Evolutionary conservation across 2,329 filamentous ascomycete species (phyloP), one percentile per base, ranked within the genome.

Genomic region (Onygenales sp.): DNA sequence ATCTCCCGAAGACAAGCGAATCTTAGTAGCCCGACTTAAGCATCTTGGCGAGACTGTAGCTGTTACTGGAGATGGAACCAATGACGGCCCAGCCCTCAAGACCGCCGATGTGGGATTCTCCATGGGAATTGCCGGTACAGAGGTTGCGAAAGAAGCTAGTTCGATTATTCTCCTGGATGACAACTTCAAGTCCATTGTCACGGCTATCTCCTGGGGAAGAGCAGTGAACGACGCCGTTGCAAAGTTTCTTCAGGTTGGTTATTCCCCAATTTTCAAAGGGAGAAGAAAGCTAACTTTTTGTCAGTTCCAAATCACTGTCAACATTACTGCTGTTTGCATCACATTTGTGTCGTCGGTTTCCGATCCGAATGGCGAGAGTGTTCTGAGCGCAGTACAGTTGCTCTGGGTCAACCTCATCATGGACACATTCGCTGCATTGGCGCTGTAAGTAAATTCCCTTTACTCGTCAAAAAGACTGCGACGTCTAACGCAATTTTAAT

Each of bases 361-460:
- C 33, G 90, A 79, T 67, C 65, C 67, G 0, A 71, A 82, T 2
- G 85, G 92, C 66, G 68, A 75, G 48, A 88, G 88, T 47, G 90
- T 95, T 31, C 74, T 96, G 53, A 93, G 83, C 2, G 90, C 90
- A 9, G 90, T 95, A 31, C 91, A 96, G 70, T 80, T 96, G 61
- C 83, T 96, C 33, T 96, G 91, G 91, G 89, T 96, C 63, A 96
- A 95, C 64, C 76, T 96, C 62, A 96, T 96, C 72, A 96, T 95
- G 91, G 91, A 96, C 63, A 95, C 91, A 0, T 88, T 96, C 56
- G 91, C 90, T 27, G 90, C 90, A 13, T 77, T 95, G 42, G 90
- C 90, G 7, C 80, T 95, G 61, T 67, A 58, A 60, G 65, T 57
- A 33, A 21, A 4, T 17, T 37, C 2, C 4, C 34, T 42, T 32